Base-by-base conservation (phyloP, 2,329 filamentous ascomycete species). In the Cryphonectria radicalis region DNA sequence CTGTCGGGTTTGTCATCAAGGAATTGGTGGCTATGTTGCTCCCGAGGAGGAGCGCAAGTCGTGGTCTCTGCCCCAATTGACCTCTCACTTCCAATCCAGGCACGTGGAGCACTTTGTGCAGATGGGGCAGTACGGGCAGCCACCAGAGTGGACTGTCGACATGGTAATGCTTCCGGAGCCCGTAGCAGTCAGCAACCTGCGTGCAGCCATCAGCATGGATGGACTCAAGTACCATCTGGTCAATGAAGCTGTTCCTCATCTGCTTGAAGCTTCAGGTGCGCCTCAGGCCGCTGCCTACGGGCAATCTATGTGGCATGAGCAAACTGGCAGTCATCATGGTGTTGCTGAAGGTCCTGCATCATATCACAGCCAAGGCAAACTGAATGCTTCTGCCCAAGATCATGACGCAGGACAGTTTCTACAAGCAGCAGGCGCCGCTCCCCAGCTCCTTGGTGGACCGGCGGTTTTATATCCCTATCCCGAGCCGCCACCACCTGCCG, bases 1-100 rank as follows among this genome's bases (percentile, higher is more conserved):
- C 65, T 91, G 89, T 78, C 88, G 85, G 77, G 81, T 84, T 25
- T 92, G 89, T 75, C 82, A 78, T 75, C 77, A 80, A 69, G 77
- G 74, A 72, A 81, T 80, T n/a, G 78, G 73, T 37, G 75, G 76
- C 46, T 78, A 77, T 35, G 62, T 71, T 7, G 69, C 74, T 8
- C 67, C 75, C 53, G 73, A 77, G 50, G 74, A 79, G 69, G 81
- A 82, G 57, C 80, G 79, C 63, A 82, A 79, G 65, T 79, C 84
- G 13, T 86, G 87, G 72, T 88, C 87, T n/a, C 81, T 92, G 22
- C 84, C 89, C 40, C 85, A 87, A 67, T 85, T 93, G 70, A 86
- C 88, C 73, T 87, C 85, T 70, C 86, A 90, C 74, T 89, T 90
- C 70, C 86, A 89, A 55, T 76, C 76, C 64, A 78, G 77, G 28